A percentile compares a stretch with the other conserved stretches of the same genome.
phyloP scores from a whole-genome alignment of 176 grass and related monocot genomes.

The Echinochloa phyllopogon region DNA sequence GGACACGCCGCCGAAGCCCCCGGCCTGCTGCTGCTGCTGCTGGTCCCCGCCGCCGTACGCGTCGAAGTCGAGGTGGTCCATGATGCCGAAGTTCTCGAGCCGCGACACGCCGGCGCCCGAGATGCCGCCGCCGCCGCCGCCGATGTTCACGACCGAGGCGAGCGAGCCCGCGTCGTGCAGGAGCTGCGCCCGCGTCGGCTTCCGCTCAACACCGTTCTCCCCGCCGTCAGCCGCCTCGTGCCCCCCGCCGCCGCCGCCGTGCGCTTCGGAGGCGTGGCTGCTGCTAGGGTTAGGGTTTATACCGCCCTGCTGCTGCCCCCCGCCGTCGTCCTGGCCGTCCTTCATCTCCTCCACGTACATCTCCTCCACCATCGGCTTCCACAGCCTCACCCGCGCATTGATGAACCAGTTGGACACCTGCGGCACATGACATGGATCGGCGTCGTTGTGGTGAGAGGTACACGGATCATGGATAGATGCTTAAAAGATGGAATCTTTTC shows the following conservation, averaged over 20 bases:
- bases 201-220: constrained; percentile 44
- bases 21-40: constrained; percentile 6
- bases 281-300: constrained; percentile 54
- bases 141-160: constrained; percentile 74
- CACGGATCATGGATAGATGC: not conserved
- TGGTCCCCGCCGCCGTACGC: constrained; percentile 43
- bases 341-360: constrained; percentile 97
- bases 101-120: not conserved
- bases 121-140: not conserved
- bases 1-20: constrained; percentile 52
- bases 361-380: constrained; percentile 99
- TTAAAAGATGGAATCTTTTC: constrained; percentile 30
- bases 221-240: not conserved
- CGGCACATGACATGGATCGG: not conserved
- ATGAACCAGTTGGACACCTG: constrained; percentile 96
- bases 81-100: constrained; percentile 53
- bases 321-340: constrained; percentile 24
- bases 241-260: not conserved
- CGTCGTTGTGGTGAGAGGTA: constrained; percentile 31
- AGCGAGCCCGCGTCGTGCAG: constrained; percentile 68
- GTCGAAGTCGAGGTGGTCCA: constrained; percentile 63
- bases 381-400: constrained; percentile 77
- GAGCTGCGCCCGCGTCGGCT: constrained; percentile 75
- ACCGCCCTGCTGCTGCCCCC: not conserved
- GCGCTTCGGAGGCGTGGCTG: constrained; percentile 34